Conservation (phyloP, 495 filamentous ascomycete species). For the Cryomyces antarcticus region DNA sequence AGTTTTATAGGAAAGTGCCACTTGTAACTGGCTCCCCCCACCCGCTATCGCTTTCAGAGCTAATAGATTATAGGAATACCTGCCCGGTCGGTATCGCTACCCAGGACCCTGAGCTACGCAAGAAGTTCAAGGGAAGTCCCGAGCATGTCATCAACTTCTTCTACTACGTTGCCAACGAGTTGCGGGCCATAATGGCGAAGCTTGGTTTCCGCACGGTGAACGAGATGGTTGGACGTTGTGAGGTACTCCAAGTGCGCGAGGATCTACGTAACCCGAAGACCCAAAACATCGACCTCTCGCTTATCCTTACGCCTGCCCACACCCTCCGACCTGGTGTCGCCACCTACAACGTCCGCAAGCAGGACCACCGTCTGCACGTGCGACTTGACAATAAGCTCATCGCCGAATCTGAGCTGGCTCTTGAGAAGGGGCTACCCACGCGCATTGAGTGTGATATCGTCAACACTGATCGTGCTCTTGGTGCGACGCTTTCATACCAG, state of each 20-base stretch:
- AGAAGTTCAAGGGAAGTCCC: constrained; percentile 86
- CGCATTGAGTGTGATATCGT: constrained; percentile 95
- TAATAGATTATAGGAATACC: constrained; percentile 37
- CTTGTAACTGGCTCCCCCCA: constrained; percentile 5
- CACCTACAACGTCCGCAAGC: constrained; percentile 97
- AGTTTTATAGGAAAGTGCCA: not conserved
- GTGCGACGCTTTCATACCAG: constrained; percentile 90
- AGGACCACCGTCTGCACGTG: constrained; percentile 84
- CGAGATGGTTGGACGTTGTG: constrained; percentile 93
- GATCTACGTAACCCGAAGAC: constrained; percentile 81
- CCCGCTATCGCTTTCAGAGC: not conserved
- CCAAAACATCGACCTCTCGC: constrained; percentile 78
- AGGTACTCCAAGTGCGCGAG: constrained; percentile 70
- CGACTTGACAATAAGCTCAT: constrained; percentile 98
- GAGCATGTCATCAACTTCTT: constrained; percentile 99
- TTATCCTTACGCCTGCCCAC: constrained; percentile 92
- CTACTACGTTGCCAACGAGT: constrained; percentile 95
- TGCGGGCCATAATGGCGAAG: constrained; percentile 95
- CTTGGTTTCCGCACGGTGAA: constrained; percentile 90
- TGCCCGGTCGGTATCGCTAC: constrained; percentile 96
- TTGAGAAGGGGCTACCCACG: constrained; percentile 89
- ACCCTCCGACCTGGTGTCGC: constrained; percentile 90
- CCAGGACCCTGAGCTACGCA: constrained; percentile 82
- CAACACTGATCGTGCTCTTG: constrained; percentile 92
- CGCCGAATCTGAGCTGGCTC: constrained; percentile 84